Conservation (phyloP, 208 protist genomes). For the Porcisia hertigi region DNA sequence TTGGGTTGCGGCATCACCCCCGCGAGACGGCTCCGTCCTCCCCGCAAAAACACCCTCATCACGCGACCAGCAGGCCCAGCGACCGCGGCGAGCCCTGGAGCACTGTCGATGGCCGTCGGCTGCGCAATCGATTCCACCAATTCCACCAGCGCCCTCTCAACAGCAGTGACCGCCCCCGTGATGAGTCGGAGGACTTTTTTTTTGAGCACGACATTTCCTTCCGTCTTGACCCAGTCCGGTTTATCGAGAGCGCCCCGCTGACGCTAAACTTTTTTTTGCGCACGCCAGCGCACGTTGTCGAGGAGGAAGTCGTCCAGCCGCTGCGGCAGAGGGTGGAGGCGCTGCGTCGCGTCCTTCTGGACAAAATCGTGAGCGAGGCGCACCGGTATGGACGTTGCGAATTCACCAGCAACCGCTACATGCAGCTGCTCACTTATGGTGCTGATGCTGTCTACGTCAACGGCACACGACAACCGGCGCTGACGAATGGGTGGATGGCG, state of each 20-base stretch:
- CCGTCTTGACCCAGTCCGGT: conserved; percentile 44
- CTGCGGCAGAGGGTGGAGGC: conserved; percentile 15
- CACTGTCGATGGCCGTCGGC: no score
- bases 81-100: no score
- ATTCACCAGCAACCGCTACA: conserved; percentile 20
- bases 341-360: conserved; percentile 22
- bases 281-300: conserved; percentile 25
- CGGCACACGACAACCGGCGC: conserved; percentile 3
- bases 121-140: no score
- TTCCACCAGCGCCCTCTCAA: not conserved
- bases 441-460: conserved; percentile 9
- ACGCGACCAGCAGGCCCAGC: no score
- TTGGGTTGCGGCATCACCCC: no score
- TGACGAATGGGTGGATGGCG: not conserved
- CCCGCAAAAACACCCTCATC: no score
- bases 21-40: no score
- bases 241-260: conserved; percentile 40
- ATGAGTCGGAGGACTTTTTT: conserved; percentile 24
- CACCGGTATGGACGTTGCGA: conserved; percentile 13
- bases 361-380: conserved; percentile 28
- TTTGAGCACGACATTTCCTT: conserved; percentile 46
- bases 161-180: not conserved
- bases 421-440: conserved; percentile 21
- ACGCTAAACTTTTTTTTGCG: conserved; percentile 43
- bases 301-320: conserved; percentile 39